Base-by-base conservation (phyloP, 1,284 basidiomycete genomes). In the Ustilago crameri region DNA sequence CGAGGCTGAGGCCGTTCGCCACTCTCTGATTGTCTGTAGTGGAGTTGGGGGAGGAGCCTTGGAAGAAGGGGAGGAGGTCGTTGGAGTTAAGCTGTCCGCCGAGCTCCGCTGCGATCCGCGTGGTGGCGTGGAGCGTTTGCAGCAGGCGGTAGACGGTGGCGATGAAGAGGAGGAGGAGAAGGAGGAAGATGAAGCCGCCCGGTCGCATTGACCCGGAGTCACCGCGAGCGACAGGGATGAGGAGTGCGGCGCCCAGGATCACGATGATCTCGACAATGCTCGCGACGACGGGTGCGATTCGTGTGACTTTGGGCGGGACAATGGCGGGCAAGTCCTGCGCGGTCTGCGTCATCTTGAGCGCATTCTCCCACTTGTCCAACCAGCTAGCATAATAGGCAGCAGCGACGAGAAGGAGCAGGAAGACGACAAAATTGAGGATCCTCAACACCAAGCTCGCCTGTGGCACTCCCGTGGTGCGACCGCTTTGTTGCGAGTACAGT, bases 191-290 rank as follows among this genome's bases (percentile, higher is more conserved):
- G 56, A 71, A 76, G 12, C 62, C 57, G 12, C 74, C 74, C 2
- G 74, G 74, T 7, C 64, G 45, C 47, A 64, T 53, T 3, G 22
- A 50, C 2, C 72, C 72, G 7, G 49, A 34, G 15, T 74, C 66
- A 17, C 74, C 74, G 1, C 74, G n/a, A 0, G 74, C 74, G 9
- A 76, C 63, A 10, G 74, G 74, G 32, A 76, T 70, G 35, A 76
- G 51, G 23, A 76, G 53, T 0, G 64, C 62, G 3, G 62, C 72
- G 10, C 74, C 74, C 12, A 74, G 51, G 34, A 76, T 71, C 8
- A 68, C 58, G 24, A 76, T 58, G 48, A 74, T 51, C 38, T 63
- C 55, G 14, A 76, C 27, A 3, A 76, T 44, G 5, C 53, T 41
- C 0, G 27, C 74, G 4, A 71, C 66, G 14, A 76, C 67, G 1